A percentile compares a stretch with the other conserved stretches of the same genome.
Conservation (phyloP, 75 land plant genomes). For the Selaginella moellendorffii region DNA sequence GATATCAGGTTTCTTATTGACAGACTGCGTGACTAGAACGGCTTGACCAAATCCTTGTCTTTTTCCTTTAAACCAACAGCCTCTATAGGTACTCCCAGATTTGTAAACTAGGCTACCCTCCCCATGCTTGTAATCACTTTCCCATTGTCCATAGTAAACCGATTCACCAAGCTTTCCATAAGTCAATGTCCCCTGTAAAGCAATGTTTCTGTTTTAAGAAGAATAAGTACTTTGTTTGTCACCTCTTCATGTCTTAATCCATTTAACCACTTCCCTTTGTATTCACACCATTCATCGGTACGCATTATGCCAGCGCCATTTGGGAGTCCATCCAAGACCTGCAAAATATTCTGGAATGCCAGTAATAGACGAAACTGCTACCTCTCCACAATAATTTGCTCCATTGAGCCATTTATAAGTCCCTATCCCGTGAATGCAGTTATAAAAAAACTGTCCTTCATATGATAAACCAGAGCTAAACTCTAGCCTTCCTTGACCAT, state of each 20-base stretch:
- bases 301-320: background rate
- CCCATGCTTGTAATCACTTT: slow-evolving; percentile 4
- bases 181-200: background rate
- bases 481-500: background rate
- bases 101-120: background rate
- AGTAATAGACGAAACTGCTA: background rate
- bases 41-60: background rate
- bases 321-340: slow-evolving; percentile 6
- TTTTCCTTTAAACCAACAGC: slow-evolving; percentile 2
- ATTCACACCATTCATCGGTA: background rate
- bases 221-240: background rate
- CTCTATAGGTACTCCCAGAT: background rate
- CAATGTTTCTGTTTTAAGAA: background rate
- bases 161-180: background rate
- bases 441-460: slow-evolving; percentile 5
- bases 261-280: background rate
- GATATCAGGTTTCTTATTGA: background rate
- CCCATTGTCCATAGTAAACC: slow-evolving; percentile 7
- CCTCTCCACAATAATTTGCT: background rate
- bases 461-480: background rate
- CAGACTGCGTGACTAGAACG: background rate
- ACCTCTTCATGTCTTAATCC: background rate
- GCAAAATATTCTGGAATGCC: background rate
- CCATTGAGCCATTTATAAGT: background rate
- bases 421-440: background rate